Evolutionary conservation across 306 rosid genomes (phyloP), one percentile per base, ranked within the genome.

Genomic region (Pyrus communis): DNA sequence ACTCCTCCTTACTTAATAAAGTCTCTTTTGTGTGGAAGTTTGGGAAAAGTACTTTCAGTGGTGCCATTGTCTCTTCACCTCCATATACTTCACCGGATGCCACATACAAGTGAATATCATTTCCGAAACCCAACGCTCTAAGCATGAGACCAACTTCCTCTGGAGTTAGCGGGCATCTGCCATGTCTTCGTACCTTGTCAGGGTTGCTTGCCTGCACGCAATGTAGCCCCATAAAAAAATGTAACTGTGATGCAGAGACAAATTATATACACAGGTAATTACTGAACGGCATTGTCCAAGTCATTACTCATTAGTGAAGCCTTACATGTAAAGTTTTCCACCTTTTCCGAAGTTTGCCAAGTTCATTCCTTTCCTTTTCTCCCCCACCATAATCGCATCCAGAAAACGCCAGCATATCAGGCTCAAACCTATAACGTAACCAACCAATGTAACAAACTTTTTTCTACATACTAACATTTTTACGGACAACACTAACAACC

Each of bases 351-450:
- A 94, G 88, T 74, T 54, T 74, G 21, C 96, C 93, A 49, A 94
- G 97, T 79, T 90, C 96, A 52, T 25, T 60, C 78, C 88, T 87
- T 78, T 94, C 98, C 45, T 76, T 86, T n/a, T 92, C 88, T 73
- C 97, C 97, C n/a, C 98, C 98, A n/a, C 97, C 97, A 80, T 84
- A 94, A 77, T 94, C 87, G 66, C 98, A 94, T 46, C 98, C 95
- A 52, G 97, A 94, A 77, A 94, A 94, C 58, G 98, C 98, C 81
- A 94, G 95, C 98, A 94, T 94, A 82, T 94, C 98, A 4, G 97
- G 87, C 85, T 94, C 98, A 86, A 84, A 94, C 85, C 98, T 94
- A 73, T 22, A 45, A 42, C 69, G 68, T 42, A 66, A 21, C 43
- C 52, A 70, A 79, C 57, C 76, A 75, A 70, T 76, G 21, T 66